Conservation (phyloP, 805 yeast genomes). For the Ogataea thermomethanolica region DNA sequence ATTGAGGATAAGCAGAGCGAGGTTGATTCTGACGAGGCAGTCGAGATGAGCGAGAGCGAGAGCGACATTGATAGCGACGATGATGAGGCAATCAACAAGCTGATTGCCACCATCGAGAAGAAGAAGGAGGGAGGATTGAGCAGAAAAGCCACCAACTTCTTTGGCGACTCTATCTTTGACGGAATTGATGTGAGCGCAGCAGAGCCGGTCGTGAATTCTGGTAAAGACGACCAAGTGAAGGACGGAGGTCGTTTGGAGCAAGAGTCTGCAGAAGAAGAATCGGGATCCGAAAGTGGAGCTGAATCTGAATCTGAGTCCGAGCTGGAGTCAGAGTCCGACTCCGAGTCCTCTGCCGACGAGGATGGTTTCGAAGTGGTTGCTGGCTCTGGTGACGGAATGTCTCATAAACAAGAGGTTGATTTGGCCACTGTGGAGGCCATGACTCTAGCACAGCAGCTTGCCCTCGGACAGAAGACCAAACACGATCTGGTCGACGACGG, state of each 20-base stretch:
- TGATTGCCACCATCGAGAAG: constrained; percentile 51
- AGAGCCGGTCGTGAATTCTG: not conserved
- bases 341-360: constrained; percentile 48
- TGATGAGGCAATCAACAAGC: constrained; percentile 61
- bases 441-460: constrained; percentile 96
- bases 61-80: constrained; percentile 55
- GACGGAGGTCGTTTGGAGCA: not conserved
- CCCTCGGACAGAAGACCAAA: constrained; percentile 80
- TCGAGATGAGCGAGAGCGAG: constrained; percentile 43
- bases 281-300: constrained; percentile 13
- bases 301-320: constrained; percentile 9
- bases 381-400: constrained; percentile 33
- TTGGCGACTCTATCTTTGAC: constrained; percentile 52
- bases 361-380: constrained; percentile 37
- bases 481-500: constrained; percentile 91
- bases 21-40: constrained; percentile 39
- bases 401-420: constrained; percentile 65
- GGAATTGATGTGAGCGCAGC: constrained; percentile 39
- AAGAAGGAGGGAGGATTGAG: constrained; percentile 42
- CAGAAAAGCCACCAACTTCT: constrained; percentile 40
- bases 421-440: constrained; percentile 92
- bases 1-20: constrained; percentile 40
- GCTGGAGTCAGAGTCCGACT: constrained; percentile 38
- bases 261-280: constrained; percentile 21
- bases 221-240: constrained; percentile 9